These are phyloP conservation scores for Citrus unshiu DNA, from an alignment of 345 rosid species.

Conservation along the genomic window DNA sequence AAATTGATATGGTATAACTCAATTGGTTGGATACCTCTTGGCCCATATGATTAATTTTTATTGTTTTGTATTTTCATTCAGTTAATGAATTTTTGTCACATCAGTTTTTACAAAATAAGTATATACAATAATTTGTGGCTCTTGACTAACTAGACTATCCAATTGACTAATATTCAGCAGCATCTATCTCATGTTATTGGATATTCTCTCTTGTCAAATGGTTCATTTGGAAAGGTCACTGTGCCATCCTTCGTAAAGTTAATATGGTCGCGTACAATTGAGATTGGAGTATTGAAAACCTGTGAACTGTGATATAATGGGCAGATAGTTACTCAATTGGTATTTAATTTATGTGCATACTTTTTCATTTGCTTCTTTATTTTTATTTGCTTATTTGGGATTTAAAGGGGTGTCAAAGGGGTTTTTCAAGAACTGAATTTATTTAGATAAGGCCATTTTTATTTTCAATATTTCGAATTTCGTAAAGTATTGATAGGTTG, in stretches of 20 bases:
- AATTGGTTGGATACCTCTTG: no score
- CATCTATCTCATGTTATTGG: not conserved
- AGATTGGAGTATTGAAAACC: not conserved
- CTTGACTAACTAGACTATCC: not conserved
- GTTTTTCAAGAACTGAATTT: not conserved
- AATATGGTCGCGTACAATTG: not conserved
- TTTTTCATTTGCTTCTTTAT: not conserved
- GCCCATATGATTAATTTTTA: no score
- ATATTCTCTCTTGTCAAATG: not conserved
- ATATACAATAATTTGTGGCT: no score
- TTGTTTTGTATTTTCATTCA: no score
- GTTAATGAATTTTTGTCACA: no score
- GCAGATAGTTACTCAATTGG: not conserved
- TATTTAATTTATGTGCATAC: not conserved
- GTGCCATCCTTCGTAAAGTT: not conserved
- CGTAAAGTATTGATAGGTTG: not conserved
- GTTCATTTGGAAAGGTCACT: not conserved
- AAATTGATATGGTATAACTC: no score
- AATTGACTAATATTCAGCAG: not conserved
- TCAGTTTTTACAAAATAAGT: no score
- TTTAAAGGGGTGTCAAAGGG: not conserved
- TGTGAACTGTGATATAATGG: not conserved
- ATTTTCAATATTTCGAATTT: not conserved
- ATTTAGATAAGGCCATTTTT: not conserved
- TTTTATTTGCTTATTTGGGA: not conserved